A percentile compares a stretch with the other conserved stretches of the same genome.
These are phyloP conservation scores for Suhomyces yuchorum DNA, from an alignment of 1,139 yeast species.

Conservation along the genomic window DNA sequence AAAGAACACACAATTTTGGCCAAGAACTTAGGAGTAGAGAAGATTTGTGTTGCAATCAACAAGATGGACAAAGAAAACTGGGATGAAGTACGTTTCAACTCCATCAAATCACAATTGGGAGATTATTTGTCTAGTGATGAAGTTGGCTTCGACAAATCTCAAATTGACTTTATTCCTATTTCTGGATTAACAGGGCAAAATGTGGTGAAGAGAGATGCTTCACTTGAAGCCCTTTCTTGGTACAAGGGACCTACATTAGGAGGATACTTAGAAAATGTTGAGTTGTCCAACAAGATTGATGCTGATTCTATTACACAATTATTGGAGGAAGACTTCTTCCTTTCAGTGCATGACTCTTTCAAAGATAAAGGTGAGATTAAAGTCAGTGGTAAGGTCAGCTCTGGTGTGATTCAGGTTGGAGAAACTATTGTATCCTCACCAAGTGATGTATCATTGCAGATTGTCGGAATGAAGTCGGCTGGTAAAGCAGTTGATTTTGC, in stretches of 20 bases:
- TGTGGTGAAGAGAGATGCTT: conserved; percentile 54
- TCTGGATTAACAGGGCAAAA: conserved; percentile 87
- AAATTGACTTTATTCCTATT: conserved; percentile 74
- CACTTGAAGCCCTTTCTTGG: conserved; percentile 50
- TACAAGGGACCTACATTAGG: conserved; percentile 68
- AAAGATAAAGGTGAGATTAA: conserved; percentile 37
- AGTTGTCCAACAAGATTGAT: conserved; percentile 18
- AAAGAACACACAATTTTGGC: conserved; percentile 90
- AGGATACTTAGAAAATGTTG: conserved; percentile 50
- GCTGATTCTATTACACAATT: conserved; percentile 19
- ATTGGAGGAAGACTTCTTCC: conserved; percentile 43
- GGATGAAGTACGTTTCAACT: conserved; percentile 64
- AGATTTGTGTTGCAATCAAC: conserved; percentile 77
- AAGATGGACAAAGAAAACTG: conserved; percentile 82
- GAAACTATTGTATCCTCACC: conserved; percentile 71
- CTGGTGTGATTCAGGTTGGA: conserved; percentile 78
- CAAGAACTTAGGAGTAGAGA: conserved; percentile 76
- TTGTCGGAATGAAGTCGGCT: conserved; percentile 33
- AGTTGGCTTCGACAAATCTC: conserved; percentile 57
- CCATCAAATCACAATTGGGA: conserved; percentile 58
- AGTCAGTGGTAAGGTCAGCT: conserved; percentile 70
- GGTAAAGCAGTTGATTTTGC: conserved; percentile 45
- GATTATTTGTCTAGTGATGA: conserved; percentile 57
- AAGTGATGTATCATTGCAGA: conserved; percentile 35
- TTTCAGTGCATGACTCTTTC: conserved; percentile 53